These are phyloP conservation scores for Schizosaccharomyces octosporus DNA, from an alignment of 805 yeast genomes.

Conservation along the genomic window DNA sequence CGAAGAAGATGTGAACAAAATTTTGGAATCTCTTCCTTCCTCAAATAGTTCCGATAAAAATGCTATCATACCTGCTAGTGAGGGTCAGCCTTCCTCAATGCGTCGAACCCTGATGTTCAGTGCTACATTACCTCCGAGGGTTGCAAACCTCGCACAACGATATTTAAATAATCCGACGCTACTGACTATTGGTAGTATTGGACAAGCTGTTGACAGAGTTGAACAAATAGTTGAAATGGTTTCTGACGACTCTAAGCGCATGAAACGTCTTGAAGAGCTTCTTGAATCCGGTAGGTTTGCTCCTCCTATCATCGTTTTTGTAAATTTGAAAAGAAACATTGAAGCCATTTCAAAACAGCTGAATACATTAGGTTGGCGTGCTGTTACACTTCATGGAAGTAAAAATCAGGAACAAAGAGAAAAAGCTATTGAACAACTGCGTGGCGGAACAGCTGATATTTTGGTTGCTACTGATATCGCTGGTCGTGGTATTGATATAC, in stretches of 20 bases:
- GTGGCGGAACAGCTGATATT: slow-evolving; percentile 29
- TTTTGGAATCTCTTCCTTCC: slow-evolving; percentile 31
- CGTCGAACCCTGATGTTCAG: slow-evolving; percentile 74
- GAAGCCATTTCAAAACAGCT: slow-evolving; percentile 38
- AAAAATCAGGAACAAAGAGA: slow-evolving; percentile 72
- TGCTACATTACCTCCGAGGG: slow-evolving; percentile 65
- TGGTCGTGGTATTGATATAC: slow-evolving; percentile 86
- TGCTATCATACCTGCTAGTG: slow-evolving; percentile 9
- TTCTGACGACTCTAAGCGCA: slow-evolving; percentile 19
- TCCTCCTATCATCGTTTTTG: slow-evolving; percentile 57
- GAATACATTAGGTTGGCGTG: slow-evolving; percentile 20
- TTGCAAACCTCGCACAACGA: slow-evolving; percentile 38
- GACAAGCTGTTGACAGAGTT: slow-evolving; percentile 42
- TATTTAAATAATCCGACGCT: slow-evolving; percentile 39
- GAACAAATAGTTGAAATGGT: slow-evolving; percentile 40
- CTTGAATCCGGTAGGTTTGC: slow-evolving; percentile 14
- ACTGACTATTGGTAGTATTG: slow-evolving; percentile 42
- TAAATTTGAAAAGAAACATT: slow-evolving; percentile 49
- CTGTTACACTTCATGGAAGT: slow-evolving; percentile 61
- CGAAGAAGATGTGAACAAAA: slow-evolving; percentile 46
- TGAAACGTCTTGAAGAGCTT: slow-evolving; percentile 20
- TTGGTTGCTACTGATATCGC: slow-evolving; percentile 88
- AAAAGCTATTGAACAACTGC: slow-evolving; percentile 36
- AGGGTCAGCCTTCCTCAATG: not conserved
- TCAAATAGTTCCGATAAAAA: slow-evolving; percentile 12